A percentile compares a stretch with the other conserved stretches of the same genome.
Evolutionary conservation across 805 yeast species (phyloP).

Genomic region (Candida germanica): DNA sequence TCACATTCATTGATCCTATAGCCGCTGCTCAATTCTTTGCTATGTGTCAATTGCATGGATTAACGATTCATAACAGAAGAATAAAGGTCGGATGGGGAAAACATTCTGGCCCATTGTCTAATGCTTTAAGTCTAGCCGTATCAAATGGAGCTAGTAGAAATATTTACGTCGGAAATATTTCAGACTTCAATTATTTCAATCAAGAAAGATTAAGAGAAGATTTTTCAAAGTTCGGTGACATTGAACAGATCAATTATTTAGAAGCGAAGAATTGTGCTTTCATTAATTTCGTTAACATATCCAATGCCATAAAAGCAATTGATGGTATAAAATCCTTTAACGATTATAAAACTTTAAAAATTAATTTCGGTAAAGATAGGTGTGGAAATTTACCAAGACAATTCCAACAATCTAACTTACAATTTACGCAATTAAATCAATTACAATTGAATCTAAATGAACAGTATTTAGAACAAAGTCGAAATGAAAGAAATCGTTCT

Average conservation of each 20-base stretch:
- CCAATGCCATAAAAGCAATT: slow-evolving; percentile 87
- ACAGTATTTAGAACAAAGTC: slow-evolving; percentile 9
- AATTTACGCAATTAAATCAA: slow-evolving; percentile 9
- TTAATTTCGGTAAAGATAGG: slow-evolving; percentile 91
- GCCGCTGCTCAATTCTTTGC: slow-evolving; percentile 98
- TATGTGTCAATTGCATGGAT: slow-evolving; percentile 85
- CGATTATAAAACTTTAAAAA: slow-evolving; percentile 63
- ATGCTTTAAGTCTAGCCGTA: slow-evolving; percentile 83
- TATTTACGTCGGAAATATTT: slow-evolving; percentile 77
- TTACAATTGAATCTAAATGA: slow-evolving; percentile 9
- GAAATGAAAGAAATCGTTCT: slow-evolving; percentile 1
- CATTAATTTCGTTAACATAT: slow-evolving; percentile 86
- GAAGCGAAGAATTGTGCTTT: slow-evolving; percentile 86
- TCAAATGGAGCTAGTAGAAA: slow-evolving; percentile 93
- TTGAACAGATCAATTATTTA: slow-evolving; percentile 89
- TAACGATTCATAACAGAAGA: slow-evolving; percentile 79
- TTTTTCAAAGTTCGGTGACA: slow-evolving; percentile 84
- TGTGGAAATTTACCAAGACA: slow-evolving; percentile 94
- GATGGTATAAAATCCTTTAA: slow-evolving; percentile 81
- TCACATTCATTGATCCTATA: slow-evolving; percentile 92
- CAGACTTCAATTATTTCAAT: slow-evolving; percentile 47
- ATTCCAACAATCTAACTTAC: slow-evolving; percentile 36
- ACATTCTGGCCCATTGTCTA: slow-evolving; percentile 88
- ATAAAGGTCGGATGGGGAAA: slow-evolving; percentile 98
- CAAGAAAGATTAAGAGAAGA: slow-evolving; percentile 64